Base-by-base conservation (phyloP, 1,284 basidiomycete genomes). In the Rhodofomes roseus region DNA sequence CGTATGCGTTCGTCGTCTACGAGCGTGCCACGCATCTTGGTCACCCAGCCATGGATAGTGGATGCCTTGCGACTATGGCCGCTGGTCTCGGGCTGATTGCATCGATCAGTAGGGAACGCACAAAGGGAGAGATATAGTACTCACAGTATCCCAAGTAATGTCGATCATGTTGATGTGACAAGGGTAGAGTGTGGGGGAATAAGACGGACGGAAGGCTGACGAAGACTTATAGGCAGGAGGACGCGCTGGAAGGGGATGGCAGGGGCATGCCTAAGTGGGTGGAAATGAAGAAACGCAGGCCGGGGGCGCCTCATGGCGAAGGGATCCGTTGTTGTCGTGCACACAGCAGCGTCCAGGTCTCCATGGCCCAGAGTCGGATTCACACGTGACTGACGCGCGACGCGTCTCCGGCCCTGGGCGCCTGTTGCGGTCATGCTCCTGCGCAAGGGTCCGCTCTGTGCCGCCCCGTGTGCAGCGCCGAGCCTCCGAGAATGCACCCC, bases 1-100 rank as follows among this genome's bases (percentile, higher is more conserved):
- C 89, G 79, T 46, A 87, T 73, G n/a, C 65, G 66, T 68, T 91
- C 89, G 68, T 88, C 79, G 37, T 86, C 88, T 27, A 79, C 69
- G 52, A 91, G 75, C 18, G 89, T 90, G 36, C 89, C 89, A 62
- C 89, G 81, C 81, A 86, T 82, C 73, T 90, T 90, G n/a, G 85
- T 83, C 60, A 91, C 76, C 87, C 88, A 90, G 55, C 89, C 89
- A 66, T 90, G 89, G 71, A 89, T 79, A 4, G 80, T 80, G 4
- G 86, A 89, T 14, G 87, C 79, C 54, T 84, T 83, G 58, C 79
- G 84, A 50, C 73, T 78, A 62, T 68, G 66, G 23, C 63, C 66
- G 23, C 62, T 59, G 34, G 43, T 16, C 20, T 57, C 56, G 40
- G 56, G 41, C 53, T 61, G 53, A 27, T 39, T 41, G 27, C 11